Evolutionary conservation across 2,329 filamentous ascomycete species (phyloP).

Genomic region (Hymenoscyphus scutula): DNA sequence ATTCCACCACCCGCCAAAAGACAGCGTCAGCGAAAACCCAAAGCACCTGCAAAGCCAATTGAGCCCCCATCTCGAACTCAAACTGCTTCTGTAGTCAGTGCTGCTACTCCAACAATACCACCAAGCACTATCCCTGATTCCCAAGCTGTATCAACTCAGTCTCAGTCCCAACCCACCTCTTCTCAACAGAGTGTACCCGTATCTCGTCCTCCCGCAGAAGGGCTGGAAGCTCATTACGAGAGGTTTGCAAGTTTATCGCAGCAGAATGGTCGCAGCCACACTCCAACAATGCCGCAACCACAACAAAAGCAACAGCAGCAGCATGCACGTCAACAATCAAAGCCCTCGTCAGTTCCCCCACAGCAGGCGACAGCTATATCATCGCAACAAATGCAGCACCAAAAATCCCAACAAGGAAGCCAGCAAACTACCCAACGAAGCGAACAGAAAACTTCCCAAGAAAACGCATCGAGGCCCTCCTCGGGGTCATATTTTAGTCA

Average conservation of each 20-base stretch:
- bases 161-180: constrained; percentile 19
- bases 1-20: constrained; percentile 39
- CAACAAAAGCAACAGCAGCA: constrained; percentile 26
- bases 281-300: constrained; percentile 26
- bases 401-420: constrained; percentile 20
- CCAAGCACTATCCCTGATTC: constrained; percentile 34
- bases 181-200: constrained; percentile 23
- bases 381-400: constrained; percentile 26
- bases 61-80: constrained; percentile 29
- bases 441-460: constrained; percentile 29
- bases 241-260: constrained; percentile 31
- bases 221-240: constrained; percentile 37
- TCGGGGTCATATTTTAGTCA: constrained; percentile 31
- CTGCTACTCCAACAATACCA: constrained; percentile 31
- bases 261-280: constrained; percentile 32
- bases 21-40: constrained; percentile 41
- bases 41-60: constrained; percentile 29
- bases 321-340: constrained; percentile 32
- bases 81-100: constrained; percentile 30
- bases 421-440: constrained; percentile 30
- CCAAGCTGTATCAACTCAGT: constrained; percentile 21
- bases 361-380: constrained; percentile 19
- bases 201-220: constrained; percentile 34
- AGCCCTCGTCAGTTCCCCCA: constrained; percentile 23
- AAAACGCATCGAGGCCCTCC: constrained; percentile 23